A percentile compares a stretch with the other conserved stretches of the same genome.
phyloP scores from a whole-genome alignment of 2,329 filamentous ascomycete genomes.

The Sordariomycetes sp. region DNA sequence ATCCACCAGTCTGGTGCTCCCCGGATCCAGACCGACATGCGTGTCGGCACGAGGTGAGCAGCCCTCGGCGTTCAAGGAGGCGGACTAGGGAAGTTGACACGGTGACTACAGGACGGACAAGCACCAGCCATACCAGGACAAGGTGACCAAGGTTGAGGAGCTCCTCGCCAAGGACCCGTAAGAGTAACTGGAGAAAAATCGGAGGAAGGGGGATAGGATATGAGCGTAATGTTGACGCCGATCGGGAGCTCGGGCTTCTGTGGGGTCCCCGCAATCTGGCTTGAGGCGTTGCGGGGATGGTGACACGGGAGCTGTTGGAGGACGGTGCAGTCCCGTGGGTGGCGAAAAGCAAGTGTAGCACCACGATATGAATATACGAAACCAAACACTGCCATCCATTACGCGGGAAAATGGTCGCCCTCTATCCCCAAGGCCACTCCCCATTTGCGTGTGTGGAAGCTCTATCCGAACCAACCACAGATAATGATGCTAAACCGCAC shows the following conservation, averaged over 20 bases:
- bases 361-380: background rate
- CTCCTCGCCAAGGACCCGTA: conserved; percentile 22
- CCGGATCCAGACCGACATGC: conserved; percentile 79
- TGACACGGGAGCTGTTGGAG: background rate
- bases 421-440: background rate
- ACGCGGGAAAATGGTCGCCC: background rate
- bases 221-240: background rate
- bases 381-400: background rate
- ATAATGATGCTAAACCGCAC: background rate
- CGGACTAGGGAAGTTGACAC: background rate
- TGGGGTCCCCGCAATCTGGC: background rate
- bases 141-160: conserved; percentile 50
- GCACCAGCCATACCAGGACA: conserved; percentile 67
- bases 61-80: background rate
- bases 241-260: background rate
- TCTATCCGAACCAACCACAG: background rate
- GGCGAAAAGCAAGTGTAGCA: background rate
- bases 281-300: background rate
- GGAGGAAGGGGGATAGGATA: background rate
- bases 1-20: conserved; percentile 67
- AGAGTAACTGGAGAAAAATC: background rate
- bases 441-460: too few species aligned
- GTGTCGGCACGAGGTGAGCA: conserved; percentile 61
- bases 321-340: background rate
- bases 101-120: conserved; percentile 70